Evolutionary conservation across 2,329 filamentous ascomycete species (phyloP), one percentile per base, ranked within the genome.

Genomic region (Fusarium mexicanum): DNA sequence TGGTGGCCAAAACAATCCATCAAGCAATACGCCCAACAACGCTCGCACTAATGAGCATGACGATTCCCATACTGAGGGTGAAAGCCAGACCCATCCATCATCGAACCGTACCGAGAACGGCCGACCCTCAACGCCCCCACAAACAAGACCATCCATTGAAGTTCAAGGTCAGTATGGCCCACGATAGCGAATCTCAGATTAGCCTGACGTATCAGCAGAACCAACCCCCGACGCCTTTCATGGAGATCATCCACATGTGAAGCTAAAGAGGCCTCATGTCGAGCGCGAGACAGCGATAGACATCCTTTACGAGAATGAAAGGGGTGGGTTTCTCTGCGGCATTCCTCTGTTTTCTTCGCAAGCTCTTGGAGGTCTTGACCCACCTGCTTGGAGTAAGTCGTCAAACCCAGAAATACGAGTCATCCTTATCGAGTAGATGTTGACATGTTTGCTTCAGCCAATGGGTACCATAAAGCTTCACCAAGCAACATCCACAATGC

Each of bases 291-390:
- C 86, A 6, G 91, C 89, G 35, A 91, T 98, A 69, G 96, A 99
- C 73, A 89, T 98, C 10, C 86, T 99, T 1, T 98, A 97, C 82
- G 96, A 99, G 82, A 99, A 99, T 79, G 94, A 99, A 84, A 90
- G 96, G 65, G 96, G 96, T 17, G 91, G 91, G 44, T 97, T 98
- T 79, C 86, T 97, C 71, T 98, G 96, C 78, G 96, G 96, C 35
- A 89, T 95, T 18, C 92, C 95, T 0, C 88, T 97, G n/a, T 99
- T 98, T 85, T 97, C 95, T 3, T 89, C 91, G 13, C 92, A 92
- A 72, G 96, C 95, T 4, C 88, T 99, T 3, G 91, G 97, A 41
- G 93, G 94, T 69, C 89, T 97, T 55, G 96, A 99, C 79, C 94
- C 95, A 1, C 84, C 93, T 13, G 87, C 95, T 2, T 99, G 96